Evolutionary conservation across 163 green algal genomes (phyloP).

Genomic region (Chlorella variabilis): DNA sequence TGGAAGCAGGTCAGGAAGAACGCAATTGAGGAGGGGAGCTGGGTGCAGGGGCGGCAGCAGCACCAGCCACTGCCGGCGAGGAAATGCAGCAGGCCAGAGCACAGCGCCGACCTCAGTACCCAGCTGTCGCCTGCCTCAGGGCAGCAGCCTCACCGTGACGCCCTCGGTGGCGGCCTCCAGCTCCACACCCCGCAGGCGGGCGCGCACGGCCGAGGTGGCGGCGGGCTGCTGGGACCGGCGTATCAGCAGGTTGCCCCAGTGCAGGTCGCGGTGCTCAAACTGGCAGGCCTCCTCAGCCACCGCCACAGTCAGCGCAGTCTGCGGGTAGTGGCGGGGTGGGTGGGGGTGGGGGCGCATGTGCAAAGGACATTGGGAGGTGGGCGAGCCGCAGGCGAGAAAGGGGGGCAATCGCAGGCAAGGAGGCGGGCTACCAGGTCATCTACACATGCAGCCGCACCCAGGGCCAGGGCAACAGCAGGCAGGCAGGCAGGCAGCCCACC

Average conservation of each 20-base stretch:
- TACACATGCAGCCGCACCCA: neutral
- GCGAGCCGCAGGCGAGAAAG: neutral
- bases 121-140: no score
- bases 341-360: neutral
- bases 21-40: neutral
- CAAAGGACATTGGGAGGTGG: no score
- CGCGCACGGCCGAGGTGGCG: slow-evolving; percentile 27
- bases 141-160: neutral
- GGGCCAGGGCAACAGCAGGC: neutral
- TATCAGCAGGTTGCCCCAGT: slow-evolving; percentile 97
- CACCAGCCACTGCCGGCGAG: no score
- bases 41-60: no score
- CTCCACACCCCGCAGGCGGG: slow-evolving; percentile 33
- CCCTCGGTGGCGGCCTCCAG: slow-evolving; percentile 8
- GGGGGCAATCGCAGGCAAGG: neutral
- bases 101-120: no score
- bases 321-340: neutral
- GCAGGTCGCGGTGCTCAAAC: slow-evolving; percentile 98
- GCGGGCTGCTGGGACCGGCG: slow-evolving; percentile 17
- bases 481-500: neutral
- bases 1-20: no score
- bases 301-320: slow-evolving; percentile 73
- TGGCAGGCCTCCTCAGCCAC: slow-evolving; percentile 84
- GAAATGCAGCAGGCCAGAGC: no score
- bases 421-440: no score